phyloP scores from a whole-genome alignment of 495 filamentous ascomycete species.

The Diplogelasinospora grovesii region DNA sequence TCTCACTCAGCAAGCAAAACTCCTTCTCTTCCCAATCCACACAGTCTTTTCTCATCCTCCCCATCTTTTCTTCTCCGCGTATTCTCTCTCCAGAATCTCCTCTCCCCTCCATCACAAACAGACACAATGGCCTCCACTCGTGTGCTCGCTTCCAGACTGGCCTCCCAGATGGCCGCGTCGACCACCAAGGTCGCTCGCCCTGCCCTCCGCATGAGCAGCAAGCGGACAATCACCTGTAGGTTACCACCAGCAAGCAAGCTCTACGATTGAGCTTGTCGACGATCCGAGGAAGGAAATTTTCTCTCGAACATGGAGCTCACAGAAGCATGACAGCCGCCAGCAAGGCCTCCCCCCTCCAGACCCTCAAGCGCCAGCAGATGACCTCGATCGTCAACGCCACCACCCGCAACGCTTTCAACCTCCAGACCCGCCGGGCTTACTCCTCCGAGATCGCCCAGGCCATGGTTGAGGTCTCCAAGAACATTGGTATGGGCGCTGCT shows the following conservation, averaged over 20 bases:
- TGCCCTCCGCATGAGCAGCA: conserved; percentile 57
- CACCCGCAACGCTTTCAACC: conserved; percentile 58
- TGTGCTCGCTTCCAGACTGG: conserved; percentile 60
- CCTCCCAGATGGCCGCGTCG: conserved; percentile 57
- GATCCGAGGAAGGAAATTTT: conserved; percentile 1
- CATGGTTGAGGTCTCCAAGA: conserved; percentile 83
- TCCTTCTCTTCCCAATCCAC: conserved; percentile 16
- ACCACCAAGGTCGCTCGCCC: conserved; percentile 61
- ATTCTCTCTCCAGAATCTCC: conserved; percentile 32
- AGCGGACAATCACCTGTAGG: conserved; percentile 61
- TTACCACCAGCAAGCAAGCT: conserved; percentile 9
- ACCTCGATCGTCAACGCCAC: conserved; percentile 57
- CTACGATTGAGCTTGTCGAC: conserved; percentile 2
- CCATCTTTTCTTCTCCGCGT: conserved; percentile 28
- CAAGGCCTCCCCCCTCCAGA: conserved; percentile 47
- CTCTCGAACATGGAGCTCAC: conserved; percentile 1
- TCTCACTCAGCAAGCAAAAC: conserved; percentile 33
- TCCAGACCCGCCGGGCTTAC: conserved; percentile 60
- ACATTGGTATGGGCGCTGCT: conserved; percentile 77
- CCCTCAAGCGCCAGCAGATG: conserved; percentile 62
- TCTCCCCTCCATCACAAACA: no score
- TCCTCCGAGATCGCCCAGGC: conserved; percentile 75
- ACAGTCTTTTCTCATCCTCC: conserved; percentile 25
- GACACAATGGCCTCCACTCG: conserved; percentile 68
- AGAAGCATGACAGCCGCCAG: conserved; percentile 26